Evolutionary conservation across 768 basidiomycete genomes (phyloP).

Genomic region (Tulasnella sp.): DNA sequence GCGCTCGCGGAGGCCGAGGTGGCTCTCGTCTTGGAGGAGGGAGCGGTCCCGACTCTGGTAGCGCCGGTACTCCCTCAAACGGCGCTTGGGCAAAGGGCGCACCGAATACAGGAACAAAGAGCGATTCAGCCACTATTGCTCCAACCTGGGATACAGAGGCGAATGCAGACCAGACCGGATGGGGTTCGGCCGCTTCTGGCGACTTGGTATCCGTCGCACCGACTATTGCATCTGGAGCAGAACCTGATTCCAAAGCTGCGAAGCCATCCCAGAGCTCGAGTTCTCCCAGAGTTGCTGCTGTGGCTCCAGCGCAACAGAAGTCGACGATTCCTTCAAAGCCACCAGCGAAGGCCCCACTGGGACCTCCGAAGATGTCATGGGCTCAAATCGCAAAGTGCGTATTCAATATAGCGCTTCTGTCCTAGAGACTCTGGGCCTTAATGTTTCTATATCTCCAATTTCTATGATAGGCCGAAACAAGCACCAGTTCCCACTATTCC

Average conservation of each 20-base stretch:
- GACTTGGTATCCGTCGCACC: too few species aligned
- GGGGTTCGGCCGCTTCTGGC: too few species aligned
- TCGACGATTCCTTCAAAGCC: not conserved
- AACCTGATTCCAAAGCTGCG: not conserved
- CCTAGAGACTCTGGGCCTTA: not conserved
- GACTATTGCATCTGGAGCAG: not conserved
- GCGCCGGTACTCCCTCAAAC: too few species aligned
- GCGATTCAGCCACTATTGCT: not conserved
- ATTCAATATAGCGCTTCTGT: not conserved
- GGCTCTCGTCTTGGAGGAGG: slow-evolving; percentile 44
- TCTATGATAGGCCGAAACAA: not conserved
- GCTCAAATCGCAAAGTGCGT: slow-evolving; percentile 15
- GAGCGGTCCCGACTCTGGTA: slow-evolving; percentile 33
- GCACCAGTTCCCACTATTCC: slow-evolving; percentile 20
- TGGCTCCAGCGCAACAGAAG: not conserved
- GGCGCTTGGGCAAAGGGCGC: too few species aligned
- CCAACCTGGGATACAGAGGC: not conserved
- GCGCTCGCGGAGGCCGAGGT: slow-evolving; percentile 46
- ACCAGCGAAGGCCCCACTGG: not conserved
- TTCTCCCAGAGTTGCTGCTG: not conserved
- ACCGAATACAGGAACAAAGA: too few species aligned
- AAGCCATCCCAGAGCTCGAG: too few species aligned
- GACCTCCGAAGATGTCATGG: slow-evolving; percentile 7
- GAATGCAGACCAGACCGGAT: too few species aligned
- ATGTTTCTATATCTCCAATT: not conserved